Conservation (phyloP, 371 early-diverging fungal species). For the Rhizoclosmatium hyalinum region DNA sequence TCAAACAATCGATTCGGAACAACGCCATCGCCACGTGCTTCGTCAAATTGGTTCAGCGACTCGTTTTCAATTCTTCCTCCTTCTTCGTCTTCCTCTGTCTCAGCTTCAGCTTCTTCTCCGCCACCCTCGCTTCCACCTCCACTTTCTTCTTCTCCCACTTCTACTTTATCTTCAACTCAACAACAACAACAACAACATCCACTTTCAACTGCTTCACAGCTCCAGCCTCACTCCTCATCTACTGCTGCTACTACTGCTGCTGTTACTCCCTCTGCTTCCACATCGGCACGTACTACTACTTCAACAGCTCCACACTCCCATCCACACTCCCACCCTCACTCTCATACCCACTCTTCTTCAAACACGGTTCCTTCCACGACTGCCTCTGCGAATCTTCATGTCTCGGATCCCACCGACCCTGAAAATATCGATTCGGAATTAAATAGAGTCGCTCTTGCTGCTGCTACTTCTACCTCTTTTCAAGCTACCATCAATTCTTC, state of each 20-base stretch:
- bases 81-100: neutral
- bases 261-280: neutral
- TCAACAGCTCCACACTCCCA: neutral
- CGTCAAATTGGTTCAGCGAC: neutral
- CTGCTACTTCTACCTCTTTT: slow-evolving; percentile 13
- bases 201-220: neutral
- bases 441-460: neutral
- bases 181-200: neutral
- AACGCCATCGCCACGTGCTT: neutral
- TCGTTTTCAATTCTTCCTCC: neutral
- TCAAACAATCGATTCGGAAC: neutral
- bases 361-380: neutral
- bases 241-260: neutral
- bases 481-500: slow-evolving; percentile 33
- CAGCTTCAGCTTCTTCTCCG: neutral
- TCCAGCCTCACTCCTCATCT: neutral
- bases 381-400: neutral
- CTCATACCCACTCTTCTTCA: neutral
- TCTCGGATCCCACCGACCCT: neutral
- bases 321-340: neutral
- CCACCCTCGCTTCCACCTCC: neutral
- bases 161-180: neutral
- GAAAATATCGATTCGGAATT: neutral
- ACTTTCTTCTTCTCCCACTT: neutral
- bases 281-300: neutral